Conservation (phyloP, 140 eudicot genomes). For the Bidens hawaiensis region DNA sequence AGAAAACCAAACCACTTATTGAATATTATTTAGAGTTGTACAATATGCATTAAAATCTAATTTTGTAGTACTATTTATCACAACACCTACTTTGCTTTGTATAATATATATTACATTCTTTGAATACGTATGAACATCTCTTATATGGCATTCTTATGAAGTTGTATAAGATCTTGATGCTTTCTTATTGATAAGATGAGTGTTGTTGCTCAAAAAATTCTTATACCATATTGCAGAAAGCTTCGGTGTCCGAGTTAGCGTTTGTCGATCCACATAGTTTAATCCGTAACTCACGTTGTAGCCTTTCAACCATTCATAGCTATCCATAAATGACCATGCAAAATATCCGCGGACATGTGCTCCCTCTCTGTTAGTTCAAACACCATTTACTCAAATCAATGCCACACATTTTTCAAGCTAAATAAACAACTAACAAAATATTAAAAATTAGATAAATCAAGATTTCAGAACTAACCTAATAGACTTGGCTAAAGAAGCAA, state of each 20-base stretch:
- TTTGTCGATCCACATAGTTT: conserved; percentile 40
- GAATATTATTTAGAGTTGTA: too few species aligned
- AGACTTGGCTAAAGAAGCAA: conserved; percentile 41
- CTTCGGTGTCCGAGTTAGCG: conserved; percentile 51
- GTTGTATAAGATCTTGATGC: not conserved
- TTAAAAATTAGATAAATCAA: not conserved
- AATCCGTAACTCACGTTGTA: conserved; percentile 43
- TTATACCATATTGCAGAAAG: conserved; percentile 59
- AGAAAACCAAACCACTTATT: too few species aligned
- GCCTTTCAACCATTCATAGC: conserved; percentile 61
- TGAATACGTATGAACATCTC: too few species aligned
- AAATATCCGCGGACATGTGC: conserved; percentile 77
- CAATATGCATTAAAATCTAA: too few species aligned
- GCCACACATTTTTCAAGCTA: not conserved
- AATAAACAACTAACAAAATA: not conserved
- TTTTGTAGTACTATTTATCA: too few species aligned
- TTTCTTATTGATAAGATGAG: conserved; percentile 12
- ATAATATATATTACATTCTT: too few species aligned
- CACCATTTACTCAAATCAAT: not conserved
- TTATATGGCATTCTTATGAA: not conserved
- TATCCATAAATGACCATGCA: conserved; percentile 66
- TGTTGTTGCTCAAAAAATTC: conserved; percentile 34
- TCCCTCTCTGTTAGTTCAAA: conserved; percentile 38
- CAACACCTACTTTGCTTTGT: too few species aligned
- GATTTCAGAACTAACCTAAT: conserved; percentile 29